Evolutionary conservation across 441 rosid genomes (phyloP), one percentile per base, ranked within the genome.

Genomic region (Adansonia grandidieri): DNA sequence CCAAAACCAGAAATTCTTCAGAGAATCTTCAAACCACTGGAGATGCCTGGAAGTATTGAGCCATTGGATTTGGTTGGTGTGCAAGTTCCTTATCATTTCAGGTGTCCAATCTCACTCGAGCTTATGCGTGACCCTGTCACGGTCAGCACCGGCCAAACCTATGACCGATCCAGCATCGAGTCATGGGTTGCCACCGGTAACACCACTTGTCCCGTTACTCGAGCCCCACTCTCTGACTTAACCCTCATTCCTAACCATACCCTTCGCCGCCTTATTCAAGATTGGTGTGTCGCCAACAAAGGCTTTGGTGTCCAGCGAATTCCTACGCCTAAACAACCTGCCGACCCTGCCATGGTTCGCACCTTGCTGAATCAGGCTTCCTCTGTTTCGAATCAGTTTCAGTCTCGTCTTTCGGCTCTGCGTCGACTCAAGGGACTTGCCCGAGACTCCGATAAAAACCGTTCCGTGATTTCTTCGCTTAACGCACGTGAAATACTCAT

Each of bases 241-340:
- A 88, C 92, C 47, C 82, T 94, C 80, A 92, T 92, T 51, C 98
- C 98, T 0, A 94, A 94, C 87, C 98, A 94, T 85, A 94, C 97
- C 53, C 97, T 94, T 76, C 98, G 98, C 76, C 94, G 98, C 13
- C 87, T 94, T 37, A 94, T 94, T 77, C 98, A 94, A 77, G 95
- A 90, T 40, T 94, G 98, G 98, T 94, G 97, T 81, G 97, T 94
- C 32, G 93, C 95, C 0, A 88, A 94, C 83, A 91, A 92, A 6
- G 82, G 89, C 53, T 86, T 86, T 67, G 98, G 99, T 63, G 79
- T 96, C 57, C 91, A 93, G 74, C 92, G 97, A 0, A 96, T 96
- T 57, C 99, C 99, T 1, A 96, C 99, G 0, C 99, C 99, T 4
- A 96, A 96, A 70, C 99, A 96, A 32, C 99, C 97, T 0, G 98